These are phyloP conservation scores for Saussurea involucrata DNA, from an alignment of 129 eudicot species.

Conservation along the genomic window DNA sequence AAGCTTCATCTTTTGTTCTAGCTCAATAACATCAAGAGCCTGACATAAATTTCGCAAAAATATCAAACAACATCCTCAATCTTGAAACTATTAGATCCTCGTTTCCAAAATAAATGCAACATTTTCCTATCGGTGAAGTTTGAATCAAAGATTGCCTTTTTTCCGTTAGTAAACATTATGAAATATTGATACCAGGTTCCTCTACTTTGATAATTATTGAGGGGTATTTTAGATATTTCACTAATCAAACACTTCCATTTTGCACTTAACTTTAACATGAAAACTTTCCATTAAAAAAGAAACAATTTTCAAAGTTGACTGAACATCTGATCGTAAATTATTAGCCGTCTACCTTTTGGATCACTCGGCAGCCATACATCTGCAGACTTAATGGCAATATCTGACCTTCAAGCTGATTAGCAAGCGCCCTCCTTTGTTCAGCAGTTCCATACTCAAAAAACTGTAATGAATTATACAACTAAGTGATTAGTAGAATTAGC, in stretches of 20 bases:
- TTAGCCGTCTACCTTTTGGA: conserved; percentile 62
- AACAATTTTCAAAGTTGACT: too few species aligned
- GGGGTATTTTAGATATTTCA: background rate
- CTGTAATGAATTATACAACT: conserved; percentile 29
- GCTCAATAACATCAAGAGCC: conserved; percentile 86
- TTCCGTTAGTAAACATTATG: background rate
- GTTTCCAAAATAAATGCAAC: background rate
- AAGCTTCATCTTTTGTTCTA: conserved; percentile 65
- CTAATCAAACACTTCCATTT: background rate
- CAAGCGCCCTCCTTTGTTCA: conserved; percentile 68
- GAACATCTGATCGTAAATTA: background rate
- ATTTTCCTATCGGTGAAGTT: background rate
- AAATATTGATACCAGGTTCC: background rate
- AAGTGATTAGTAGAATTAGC: background rate
- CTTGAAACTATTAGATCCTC: background rate
- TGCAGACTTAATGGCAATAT: conserved; percentile 74
- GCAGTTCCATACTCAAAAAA: conserved; percentile 79
- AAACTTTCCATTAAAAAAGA: too few species aligned
- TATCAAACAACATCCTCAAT: background rate
- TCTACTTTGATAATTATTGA: background rate
- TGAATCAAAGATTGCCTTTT: background rate
- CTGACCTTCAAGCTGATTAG: conserved; percentile 56
- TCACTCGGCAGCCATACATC: conserved; percentile 96
- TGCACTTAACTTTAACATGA: too few species aligned
- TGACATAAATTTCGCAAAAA: conserved; percentile 18